phyloP scores from a whole-genome alignment of 2,329 filamentous ascomycete species.

The Colletotrichum australisinense region DNA sequence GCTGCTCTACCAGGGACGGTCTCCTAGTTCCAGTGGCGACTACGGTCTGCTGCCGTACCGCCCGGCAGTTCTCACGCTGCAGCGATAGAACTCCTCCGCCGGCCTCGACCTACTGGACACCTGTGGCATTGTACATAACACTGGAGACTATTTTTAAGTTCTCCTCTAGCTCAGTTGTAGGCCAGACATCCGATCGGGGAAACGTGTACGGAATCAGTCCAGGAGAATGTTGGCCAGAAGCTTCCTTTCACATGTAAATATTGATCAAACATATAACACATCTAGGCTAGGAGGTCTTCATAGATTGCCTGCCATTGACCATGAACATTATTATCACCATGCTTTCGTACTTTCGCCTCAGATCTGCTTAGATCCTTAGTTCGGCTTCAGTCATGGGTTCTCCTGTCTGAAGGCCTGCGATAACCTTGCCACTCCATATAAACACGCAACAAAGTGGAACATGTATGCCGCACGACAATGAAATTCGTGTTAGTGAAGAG shows the following conservation, averaged over 20 bases:
- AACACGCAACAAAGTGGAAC: too few relatives aligned
- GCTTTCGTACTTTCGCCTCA: too few relatives aligned
- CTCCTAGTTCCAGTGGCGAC: constrained; percentile 53
- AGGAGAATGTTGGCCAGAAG: too few relatives aligned
- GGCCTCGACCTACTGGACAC: too few relatives aligned
- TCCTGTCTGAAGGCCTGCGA: too few relatives aligned
- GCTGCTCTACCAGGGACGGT: constrained; percentile 71
- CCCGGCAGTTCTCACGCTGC: constrained; percentile 63
- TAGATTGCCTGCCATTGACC: neutral
- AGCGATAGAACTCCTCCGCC: neutral
- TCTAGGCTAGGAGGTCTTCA: neutral
- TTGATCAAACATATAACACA: neutral
- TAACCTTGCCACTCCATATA: too few relatives aligned
- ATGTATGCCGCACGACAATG: too few relatives aligned
- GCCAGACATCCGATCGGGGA: too few relatives aligned
- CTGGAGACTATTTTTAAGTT: too few relatives aligned
- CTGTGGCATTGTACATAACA: accelerated
- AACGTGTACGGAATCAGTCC: neutral
- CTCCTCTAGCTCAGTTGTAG: accelerated
- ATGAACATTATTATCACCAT: neutral
- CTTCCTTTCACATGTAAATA: neutral
- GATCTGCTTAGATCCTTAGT: neutral
- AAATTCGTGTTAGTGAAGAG: too few relatives aligned
- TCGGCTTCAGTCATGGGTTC: too few relatives aligned
- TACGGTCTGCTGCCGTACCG: constrained; percentile 66